Evolutionary conservation across 495 filamentous ascomycete species (phyloP).

Genomic region (Stereocaulon alpinum): DNA sequence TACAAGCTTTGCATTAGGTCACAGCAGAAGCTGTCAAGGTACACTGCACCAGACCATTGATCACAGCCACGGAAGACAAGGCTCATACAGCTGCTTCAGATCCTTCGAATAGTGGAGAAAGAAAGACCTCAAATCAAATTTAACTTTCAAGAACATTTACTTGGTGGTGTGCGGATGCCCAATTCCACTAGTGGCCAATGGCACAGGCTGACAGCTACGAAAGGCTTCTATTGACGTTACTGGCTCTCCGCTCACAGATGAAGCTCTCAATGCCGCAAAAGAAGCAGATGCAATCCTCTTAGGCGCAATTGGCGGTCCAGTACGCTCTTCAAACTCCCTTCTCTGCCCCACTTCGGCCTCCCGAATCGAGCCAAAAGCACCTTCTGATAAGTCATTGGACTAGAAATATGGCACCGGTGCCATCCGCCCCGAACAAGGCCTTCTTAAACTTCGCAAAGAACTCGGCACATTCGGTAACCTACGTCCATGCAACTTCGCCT

Average conservation of each 20-base stretch:
- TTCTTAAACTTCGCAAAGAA: slow-evolving; percentile 88
- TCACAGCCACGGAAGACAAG: background rate
- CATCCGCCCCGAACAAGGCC: slow-evolving; percentile 88
- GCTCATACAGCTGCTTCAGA: slow-evolving; percentile 32
- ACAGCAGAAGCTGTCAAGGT: slow-evolving; percentile 80
- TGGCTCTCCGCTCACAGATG: slow-evolving; percentile 68
- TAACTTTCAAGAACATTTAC: slow-evolving; percentile 82
- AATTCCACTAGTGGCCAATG: background rate
- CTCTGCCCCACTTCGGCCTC: slow-evolving; percentile 1
- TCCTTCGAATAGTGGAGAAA: slow-evolving; percentile 67
- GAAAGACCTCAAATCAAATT: slow-evolving; percentile 60
- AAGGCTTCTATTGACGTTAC: slow-evolving; percentile 83
- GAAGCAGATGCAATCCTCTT: slow-evolving; percentile 84
- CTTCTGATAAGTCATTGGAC: too few relatives aligned
- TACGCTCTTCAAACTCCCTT: slow-evolving; percentile 28
- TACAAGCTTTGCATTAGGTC: slow-evolving; percentile 28
- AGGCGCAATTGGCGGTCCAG: slow-evolving; percentile 89
- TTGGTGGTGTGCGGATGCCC: slow-evolving; percentile 70
- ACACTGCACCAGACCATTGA: background rate
- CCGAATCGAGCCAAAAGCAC: too few relatives aligned
- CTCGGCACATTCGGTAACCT: slow-evolving; percentile 95
- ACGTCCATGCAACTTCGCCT: slow-evolving; percentile 93
- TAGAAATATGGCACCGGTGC: slow-evolving; percentile 88
- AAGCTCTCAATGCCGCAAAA: slow-evolving; percentile 78
- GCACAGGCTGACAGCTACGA: background rate